Evolutionary conservation across 768 basidiomycete species (phyloP).

Genomic region (Kwoniella sp.): DNA sequence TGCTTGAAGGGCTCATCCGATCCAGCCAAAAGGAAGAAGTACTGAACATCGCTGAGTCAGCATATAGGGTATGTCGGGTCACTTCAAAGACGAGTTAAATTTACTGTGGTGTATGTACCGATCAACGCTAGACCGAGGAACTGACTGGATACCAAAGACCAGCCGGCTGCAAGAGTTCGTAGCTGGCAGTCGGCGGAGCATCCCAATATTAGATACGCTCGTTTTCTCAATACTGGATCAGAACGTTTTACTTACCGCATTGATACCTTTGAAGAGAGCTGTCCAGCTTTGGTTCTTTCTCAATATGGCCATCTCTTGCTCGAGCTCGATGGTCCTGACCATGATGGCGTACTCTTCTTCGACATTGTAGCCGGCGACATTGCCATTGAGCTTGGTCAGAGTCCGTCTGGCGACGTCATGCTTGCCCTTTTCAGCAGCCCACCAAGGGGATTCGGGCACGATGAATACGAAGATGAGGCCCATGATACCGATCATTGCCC

Average conservation of each 20-base stretch:
- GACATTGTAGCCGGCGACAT: conserved; percentile 41
- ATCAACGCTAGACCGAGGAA: conserved; percentile 38
- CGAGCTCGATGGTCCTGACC: conserved; percentile 33
- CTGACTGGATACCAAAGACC: conserved; percentile 38
- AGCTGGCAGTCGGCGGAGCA: neutral
- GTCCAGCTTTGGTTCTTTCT: conserved; percentile 28
- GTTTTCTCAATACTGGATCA: neutral
- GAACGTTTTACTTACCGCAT: conserved; percentile 27
- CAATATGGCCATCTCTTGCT: conserved; percentile 25
- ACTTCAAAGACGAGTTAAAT: too few relatives aligned
- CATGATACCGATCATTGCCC: conserved; percentile 27
- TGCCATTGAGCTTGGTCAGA: conserved; percentile 35
- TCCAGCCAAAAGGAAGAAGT: conserved; percentile 34
- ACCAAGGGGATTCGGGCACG: conserved; percentile 32
- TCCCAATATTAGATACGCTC: too few relatives aligned
- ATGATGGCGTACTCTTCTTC: conserved; percentile 45
- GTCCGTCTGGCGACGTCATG: conserved; percentile 33
- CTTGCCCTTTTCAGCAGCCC: conserved; percentile 34
- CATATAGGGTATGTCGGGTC: neutral
- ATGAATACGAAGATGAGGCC: conserved; percentile 21
- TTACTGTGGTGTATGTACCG: conserved; percentile 5
- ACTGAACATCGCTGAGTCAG: conserved; percentile 2
- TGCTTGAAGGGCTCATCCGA: conserved; percentile 24
- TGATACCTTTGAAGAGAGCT: conserved; percentile 40
- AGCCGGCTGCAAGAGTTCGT: conserved; percentile 42